Evolutionary conservation across 176 grass and related monocot genomes (phyloP).

Genomic region (Miscanthus lutarioriparius): DNA sequence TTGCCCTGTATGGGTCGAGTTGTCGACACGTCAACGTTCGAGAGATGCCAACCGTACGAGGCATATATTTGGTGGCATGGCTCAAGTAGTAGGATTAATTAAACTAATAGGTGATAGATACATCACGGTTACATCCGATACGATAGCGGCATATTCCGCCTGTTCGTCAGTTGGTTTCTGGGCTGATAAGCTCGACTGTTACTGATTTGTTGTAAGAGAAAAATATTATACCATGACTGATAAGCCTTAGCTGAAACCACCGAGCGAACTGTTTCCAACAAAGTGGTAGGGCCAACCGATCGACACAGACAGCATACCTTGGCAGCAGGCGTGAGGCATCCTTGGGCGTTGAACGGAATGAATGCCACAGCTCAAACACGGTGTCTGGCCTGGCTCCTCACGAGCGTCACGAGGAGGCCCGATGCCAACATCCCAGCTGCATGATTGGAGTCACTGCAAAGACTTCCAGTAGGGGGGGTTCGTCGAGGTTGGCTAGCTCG

Average conservation of each 20-base stretch:
- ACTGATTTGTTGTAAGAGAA: too few relatives aligned
- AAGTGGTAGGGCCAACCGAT: neutral
- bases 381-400: neutral
- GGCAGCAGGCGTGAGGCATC: neutral
- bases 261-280: neutral
- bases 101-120: neutral
- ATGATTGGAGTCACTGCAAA: conserved; percentile 4
- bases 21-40: neutral
- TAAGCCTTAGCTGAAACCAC: too few relatives aligned
- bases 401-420: neutral
- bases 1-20: neutral
- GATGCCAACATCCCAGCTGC: neutral
- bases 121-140: neutral
- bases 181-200: too few relatives aligned
- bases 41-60: neutral
- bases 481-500: neutral
- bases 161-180: too few relatives aligned
- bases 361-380: conserved; percentile 23
- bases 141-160: neutral
- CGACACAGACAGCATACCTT: too few relatives aligned
- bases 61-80: neutral
- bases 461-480: neutral
- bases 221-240: too few relatives aligned
- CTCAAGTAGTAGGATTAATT: neutral
- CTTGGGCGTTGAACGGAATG: neutral